Base-by-base conservation (phyloP, 345 rosid species). In the Murraya paniculata region DNA sequence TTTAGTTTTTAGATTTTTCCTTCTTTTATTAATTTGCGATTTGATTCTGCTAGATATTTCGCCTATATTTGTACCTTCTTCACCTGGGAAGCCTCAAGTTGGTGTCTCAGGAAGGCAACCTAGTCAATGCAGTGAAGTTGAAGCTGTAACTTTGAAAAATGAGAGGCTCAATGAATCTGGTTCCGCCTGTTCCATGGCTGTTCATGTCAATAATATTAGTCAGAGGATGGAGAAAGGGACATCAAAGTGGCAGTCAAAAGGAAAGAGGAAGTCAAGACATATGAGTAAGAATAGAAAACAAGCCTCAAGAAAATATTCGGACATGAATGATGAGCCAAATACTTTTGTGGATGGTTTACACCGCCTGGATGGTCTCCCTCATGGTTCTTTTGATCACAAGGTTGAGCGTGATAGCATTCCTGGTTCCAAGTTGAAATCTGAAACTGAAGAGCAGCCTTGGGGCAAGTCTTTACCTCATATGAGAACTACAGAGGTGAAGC, bases 181-280 rank as follows among this genome's bases (percentile, higher is more conserved):
- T 69, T 70, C 83, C 59, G 77, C 81, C 41, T 80, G 82, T 83
- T 75, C 83, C 55, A 83, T 84, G 9, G 81, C 82, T 45, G 61
- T 60, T 33, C 77, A 71, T 82, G 72, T 48, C 58, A 84, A 73
- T 80, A 82, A 64, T 79, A 81, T 85, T 74, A 83, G 85, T 85
- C 87, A 84, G 76, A 87, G 84, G 81, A 87, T 83, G 73, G 95
- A 89, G 88, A 89, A 85, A 80, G 91, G 74, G 71, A 81, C 91
- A 62, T 90, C 97, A n/a, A 88, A 91, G 83, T 96, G 99, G 99
- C 97, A 90, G 84, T 86, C 79, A 33, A 96, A 96, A 88, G 90
- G 98, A 81, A 96, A 96, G 91, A 89, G 99, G 86, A 96, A 96
- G 74, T 92, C 90, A 3, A 94, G 98, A 84, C 90, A 89, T 68